phyloP scores from a whole-genome alignment of 2,329 filamentous ascomycete genomes.

The Neopestalotiopsis sp. region DNA sequence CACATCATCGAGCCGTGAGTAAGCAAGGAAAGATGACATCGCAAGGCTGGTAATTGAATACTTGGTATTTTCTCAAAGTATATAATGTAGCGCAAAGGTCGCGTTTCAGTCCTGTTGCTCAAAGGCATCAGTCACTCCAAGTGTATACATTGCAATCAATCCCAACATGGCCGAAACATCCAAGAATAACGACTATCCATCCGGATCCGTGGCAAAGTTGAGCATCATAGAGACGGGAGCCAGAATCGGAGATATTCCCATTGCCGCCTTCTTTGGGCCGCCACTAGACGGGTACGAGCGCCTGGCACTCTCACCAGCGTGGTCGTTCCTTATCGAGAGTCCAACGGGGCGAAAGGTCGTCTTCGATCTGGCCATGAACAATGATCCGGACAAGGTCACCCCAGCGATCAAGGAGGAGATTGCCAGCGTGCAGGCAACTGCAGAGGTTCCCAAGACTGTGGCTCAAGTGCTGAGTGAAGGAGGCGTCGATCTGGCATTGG shows the following conservation, averaged over 20 bases:
- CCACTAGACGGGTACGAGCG: slow-evolving; percentile 13
- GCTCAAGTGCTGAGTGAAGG: neutral
- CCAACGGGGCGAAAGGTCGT: slow-evolving; percentile 44
- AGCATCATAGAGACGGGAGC: neutral
- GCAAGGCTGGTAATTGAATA: neutral
- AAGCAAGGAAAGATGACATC: neutral
- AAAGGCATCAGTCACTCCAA: neutral
- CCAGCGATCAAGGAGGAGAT: slow-evolving; percentile 35
- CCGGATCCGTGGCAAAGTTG: neutral
- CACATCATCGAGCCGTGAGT: no score
- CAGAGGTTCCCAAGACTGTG: slow-evolving; percentile 4
- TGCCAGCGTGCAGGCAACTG: slow-evolving; percentile 35
- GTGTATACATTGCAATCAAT: neutral
- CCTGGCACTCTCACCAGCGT: slow-evolving; percentile 5
- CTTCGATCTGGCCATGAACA: slow-evolving; percentile 53
- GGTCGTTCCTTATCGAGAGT: slow-evolving; percentile 32
- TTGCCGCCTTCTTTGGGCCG: neutral
- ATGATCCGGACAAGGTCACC: slow-evolving; percentile 47
- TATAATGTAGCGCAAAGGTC: neutral
- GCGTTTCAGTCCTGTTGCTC: neutral
- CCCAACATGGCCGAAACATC: neutral
- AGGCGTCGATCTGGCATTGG: neutral
- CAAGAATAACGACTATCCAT: neutral
- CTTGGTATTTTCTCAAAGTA: neutral
- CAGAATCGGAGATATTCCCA: neutral